phyloP scores from a whole-genome alignment of 2,329 filamentous ascomycete species.

The Metarhizium album region DNA sequence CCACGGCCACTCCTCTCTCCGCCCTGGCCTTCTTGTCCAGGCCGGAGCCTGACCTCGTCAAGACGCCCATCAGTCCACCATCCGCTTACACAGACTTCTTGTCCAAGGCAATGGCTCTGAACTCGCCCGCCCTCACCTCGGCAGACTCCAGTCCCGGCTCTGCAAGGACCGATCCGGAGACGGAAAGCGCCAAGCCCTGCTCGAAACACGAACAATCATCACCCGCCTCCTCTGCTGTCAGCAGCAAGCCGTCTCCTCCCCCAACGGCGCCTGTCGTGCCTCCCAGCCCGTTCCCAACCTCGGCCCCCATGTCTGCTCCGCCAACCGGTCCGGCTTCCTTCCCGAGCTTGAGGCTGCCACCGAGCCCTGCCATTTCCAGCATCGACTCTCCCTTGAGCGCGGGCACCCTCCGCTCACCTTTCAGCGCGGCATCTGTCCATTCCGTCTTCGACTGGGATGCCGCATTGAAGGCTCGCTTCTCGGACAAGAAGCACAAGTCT shows the following conservation, averaged over 20 bases:
- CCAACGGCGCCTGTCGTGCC: slow-evolving; percentile 29
- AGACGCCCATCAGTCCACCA: slow-evolving; percentile 87
- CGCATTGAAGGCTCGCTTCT: slow-evolving; percentile 55
- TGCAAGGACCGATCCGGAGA: slow-evolving; percentile 45
- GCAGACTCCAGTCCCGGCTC: slow-evolving; percentile 38
- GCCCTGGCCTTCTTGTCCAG: slow-evolving; percentile 28
- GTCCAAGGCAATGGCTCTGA: slow-evolving; percentile 62
- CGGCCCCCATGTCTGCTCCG: slow-evolving; percentile 47
- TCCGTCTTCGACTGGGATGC: slow-evolving; percentile 74
- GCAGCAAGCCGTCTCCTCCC: slow-evolving; percentile 22
- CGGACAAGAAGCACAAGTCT: slow-evolving; percentile 47
- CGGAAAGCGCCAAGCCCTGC: slow-evolving; percentile 43
- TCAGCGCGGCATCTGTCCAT: slow-evolving; percentile 51
- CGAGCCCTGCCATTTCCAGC: slow-evolving; percentile 58
- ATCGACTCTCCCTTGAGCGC: slow-evolving; percentile 60
- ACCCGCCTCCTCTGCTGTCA: slow-evolving; percentile 24
- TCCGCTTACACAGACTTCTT: slow-evolving; percentile 88
- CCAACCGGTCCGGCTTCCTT: slow-evolving; percentile 49
- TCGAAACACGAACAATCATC: slow-evolving; percentile 45
- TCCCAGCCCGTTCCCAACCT: slow-evolving; percentile 40
- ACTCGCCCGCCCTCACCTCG: slow-evolving; percentile 52
- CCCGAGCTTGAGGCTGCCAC: slow-evolving; percentile 64
- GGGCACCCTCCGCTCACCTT: slow-evolving; percentile 55
- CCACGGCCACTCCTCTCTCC: slow-evolving; percentile 57
- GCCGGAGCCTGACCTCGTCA: slow-evolving; percentile 47